Conservation (phyloP, 345 rosid species). For the Dipteronia sinensis region DNA sequence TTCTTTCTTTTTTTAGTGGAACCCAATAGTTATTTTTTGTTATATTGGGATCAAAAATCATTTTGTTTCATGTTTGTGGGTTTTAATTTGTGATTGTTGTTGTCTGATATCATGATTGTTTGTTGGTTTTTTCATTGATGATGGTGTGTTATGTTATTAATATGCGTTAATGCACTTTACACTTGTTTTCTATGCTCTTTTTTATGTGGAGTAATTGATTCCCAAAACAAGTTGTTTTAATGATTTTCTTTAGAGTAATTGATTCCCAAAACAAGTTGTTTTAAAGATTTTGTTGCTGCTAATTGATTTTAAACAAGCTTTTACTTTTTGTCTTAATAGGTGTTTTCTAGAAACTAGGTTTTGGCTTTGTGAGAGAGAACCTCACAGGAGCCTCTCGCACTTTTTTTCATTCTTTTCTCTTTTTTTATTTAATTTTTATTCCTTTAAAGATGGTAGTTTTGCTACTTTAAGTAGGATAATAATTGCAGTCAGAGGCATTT, state of each 20-base stretch:
- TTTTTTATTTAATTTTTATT: neutral
- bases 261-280: no score
- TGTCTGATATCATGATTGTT: neutral
- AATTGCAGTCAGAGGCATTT: neutral
- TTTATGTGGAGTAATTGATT: slow-evolving; percentile 25
- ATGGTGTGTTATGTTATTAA: slow-evolving; percentile 2
- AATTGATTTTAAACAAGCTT: slow-evolving; percentile 18
- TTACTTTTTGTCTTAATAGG: slow-evolving; percentile 4
- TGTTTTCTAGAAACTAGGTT: slow-evolving; percentile 12
- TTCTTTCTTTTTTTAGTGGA: neutral
- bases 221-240: slow-evolving; percentile 20
- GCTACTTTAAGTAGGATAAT: neutral
- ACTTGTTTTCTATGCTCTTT: slow-evolving; percentile 11
- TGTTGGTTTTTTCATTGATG: slow-evolving; percentile 3
- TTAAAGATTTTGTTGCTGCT: slow-evolving; percentile 35
- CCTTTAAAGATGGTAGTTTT: slow-evolving; percentile 7
- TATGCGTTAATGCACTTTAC: slow-evolving; percentile 14
- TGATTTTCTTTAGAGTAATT: no score
- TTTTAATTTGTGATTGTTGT: slow-evolving; percentile 9
- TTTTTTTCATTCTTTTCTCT: neutral
- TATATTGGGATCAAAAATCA: slow-evolving; percentile 9
- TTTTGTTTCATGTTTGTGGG: slow-evolving; percentile 9
- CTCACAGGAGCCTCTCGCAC: slow-evolving; percentile 12
- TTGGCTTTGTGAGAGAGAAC: slow-evolving; percentile 14
- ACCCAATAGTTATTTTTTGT: slow-evolving; percentile 10